Percentiles rank a stretch among this genome's conserved stretches.
phyloP scores from a whole-genome alignment of 768 basidiomycete species.

The Naganishia vaughanmartiniae region DNA sequence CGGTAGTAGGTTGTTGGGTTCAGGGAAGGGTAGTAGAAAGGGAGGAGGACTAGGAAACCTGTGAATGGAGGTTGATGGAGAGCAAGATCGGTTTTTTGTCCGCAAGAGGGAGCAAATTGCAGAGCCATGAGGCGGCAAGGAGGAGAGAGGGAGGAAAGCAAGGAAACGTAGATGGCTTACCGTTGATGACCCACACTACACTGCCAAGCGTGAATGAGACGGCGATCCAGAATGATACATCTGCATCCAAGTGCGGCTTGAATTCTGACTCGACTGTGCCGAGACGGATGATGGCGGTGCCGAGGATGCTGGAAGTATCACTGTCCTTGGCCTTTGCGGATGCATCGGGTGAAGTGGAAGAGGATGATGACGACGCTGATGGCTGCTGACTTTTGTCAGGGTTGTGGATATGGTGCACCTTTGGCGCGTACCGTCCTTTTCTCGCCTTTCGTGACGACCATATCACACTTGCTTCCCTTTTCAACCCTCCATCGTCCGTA shows the following conservation, averaged over 20 bases:
- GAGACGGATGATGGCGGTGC: slow-evolving; percentile 23
- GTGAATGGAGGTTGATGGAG: background rate
- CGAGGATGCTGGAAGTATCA: background rate
- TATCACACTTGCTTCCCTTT: background rate
- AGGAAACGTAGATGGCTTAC: slow-evolving; percentile 29
- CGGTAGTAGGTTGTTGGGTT: slow-evolving; percentile 43
- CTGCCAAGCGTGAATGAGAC: slow-evolving; percentile 55
- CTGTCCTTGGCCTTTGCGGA: no score
- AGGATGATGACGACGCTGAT: no score
- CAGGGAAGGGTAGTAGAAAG: slow-evolving; percentile 43
- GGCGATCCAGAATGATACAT: slow-evolving; percentile 49
- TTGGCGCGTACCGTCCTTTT: slow-evolving; percentile 42
- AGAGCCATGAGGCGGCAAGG: no score
- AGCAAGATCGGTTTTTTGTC: no score
- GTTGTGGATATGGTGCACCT: slow-evolving; percentile 32
- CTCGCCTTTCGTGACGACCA: slow-evolving; percentile 39
- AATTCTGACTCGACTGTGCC: slow-evolving; percentile 34
- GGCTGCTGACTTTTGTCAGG: background rate
- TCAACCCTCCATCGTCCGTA: background rate
- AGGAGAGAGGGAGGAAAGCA: no score
- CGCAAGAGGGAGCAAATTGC: no score
- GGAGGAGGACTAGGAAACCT: slow-evolving; percentile 61
- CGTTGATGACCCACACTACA: slow-evolving; percentile 60
- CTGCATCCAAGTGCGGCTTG: slow-evolving; percentile 40
- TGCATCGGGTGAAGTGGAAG: no score